Evolutionary conservation across 1,139 yeast species (phyloP).

Genomic region (Sugiyamaella paludigena): DNA sequence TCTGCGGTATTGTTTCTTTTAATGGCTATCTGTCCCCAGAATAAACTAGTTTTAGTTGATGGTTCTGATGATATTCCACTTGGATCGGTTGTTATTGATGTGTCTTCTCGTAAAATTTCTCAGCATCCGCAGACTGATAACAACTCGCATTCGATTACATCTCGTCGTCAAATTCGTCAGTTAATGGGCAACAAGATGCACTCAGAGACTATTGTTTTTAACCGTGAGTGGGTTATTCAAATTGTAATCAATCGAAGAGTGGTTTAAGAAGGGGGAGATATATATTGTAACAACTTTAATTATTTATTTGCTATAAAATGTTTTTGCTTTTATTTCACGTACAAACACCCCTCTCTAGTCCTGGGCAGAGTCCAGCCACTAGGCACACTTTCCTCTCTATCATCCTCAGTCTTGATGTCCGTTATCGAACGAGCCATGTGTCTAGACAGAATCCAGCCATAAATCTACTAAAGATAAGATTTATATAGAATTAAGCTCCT

Average conservation of each 20-base stretch:
- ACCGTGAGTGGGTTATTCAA: slow-evolving; percentile 37
- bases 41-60: slow-evolving; percentile 1
- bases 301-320: background rate
- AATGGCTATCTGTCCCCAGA: background rate
- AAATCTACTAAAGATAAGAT: no score
- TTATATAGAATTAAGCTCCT: no score
- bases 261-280: slow-evolving; percentile 18
- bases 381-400: no score
- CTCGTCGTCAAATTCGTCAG: slow-evolving; percentile 1
- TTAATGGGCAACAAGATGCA: slow-evolving; percentile 14
- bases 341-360: no score
- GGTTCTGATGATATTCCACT: slow-evolving; percentile 9
- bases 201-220: slow-evolving; percentile 22
- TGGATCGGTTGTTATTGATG: slow-evolving; percentile 9
- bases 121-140: background rate
- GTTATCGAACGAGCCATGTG: no score
- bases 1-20: slow-evolving; percentile 3
- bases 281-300: no score
- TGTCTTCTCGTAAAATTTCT: background rate
- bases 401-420: no score
- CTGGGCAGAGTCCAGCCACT: no score
- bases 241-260: slow-evolving; percentile 35
- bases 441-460: no score
- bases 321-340: no score
- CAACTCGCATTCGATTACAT: background rate